These are phyloP conservation scores for Coemansia sp. DNA, from an alignment of 192 early-diverging fungal species.

Conservation along the genomic window DNA sequence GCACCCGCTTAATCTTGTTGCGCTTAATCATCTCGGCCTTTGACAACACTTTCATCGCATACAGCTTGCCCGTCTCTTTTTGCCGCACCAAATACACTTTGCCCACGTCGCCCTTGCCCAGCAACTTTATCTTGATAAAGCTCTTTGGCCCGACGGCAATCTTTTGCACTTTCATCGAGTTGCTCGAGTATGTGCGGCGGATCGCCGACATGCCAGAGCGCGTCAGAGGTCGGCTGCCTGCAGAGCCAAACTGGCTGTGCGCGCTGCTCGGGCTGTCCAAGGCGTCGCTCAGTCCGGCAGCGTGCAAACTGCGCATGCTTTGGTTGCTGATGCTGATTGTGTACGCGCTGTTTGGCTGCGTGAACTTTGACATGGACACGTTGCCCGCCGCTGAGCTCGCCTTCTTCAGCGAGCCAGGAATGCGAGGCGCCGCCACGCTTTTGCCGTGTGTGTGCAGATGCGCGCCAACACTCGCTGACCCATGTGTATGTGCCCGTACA, in stretches of 20 bases:
- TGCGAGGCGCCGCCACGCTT: slow-evolving; percentile 19
- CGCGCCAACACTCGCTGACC: slow-evolving; percentile 17
- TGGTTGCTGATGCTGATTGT: slow-evolving; percentile 54
- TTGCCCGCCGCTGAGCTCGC: slow-evolving; percentile 41
- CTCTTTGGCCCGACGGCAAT: slow-evolving; percentile 82
- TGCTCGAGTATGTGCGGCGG: slow-evolving; percentile 76
- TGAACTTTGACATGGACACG: slow-evolving; percentile 30
- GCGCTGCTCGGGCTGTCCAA: slow-evolving; percentile 51
- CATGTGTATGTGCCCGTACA: slow-evolving; percentile 42
- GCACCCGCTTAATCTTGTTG: slow-evolving; percentile 96
- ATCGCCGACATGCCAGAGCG: slow-evolving; percentile 54
- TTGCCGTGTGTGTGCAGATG: slow-evolving; percentile 27
- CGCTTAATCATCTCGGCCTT: slow-evolving; percentile 98
- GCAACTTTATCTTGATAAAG: slow-evolving; percentile 83
- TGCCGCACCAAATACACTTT: slow-evolving; percentile 92
- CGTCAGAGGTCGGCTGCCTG: slow-evolving; percentile 44
- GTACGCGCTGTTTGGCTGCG: slow-evolving; percentile 24
- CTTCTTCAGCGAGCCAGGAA: slow-evolving; percentile 42
- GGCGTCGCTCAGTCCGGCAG: slow-evolving; percentile 33
- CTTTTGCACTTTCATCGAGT: slow-evolving; percentile 75
- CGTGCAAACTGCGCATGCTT: slow-evolving; percentile 39
- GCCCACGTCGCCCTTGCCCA: slow-evolving; percentile 97
- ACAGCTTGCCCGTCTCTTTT: slow-evolving; percentile 76
- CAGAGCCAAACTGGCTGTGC: slow-evolving; percentile 16
- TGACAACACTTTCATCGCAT: slow-evolving; percentile 95